Evolutionary conservation across 1,284 basidiomycete genomes (phyloP).

Genomic region (Sporisorium scitamineum): DNA sequence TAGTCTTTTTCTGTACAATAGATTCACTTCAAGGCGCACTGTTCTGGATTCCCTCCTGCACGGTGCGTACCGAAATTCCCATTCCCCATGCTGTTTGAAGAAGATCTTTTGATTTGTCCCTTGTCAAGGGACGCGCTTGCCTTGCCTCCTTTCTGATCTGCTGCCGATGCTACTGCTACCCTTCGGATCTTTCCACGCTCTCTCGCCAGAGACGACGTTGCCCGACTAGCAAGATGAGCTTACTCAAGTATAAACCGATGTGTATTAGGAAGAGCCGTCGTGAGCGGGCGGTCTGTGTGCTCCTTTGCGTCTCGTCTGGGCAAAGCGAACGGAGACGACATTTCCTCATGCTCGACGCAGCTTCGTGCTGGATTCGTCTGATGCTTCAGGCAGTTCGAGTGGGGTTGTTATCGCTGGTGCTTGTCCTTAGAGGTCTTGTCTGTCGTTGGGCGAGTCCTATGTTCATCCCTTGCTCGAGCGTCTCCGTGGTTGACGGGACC

Average conservation of each 20-base stretch:
- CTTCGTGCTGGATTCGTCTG: constrained; percentile 23
- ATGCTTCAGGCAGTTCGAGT: constrained; percentile 32
- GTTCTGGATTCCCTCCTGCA: constrained; percentile 51
- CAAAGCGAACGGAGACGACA: constrained; percentile 37
- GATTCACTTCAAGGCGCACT: constrained; percentile 52
- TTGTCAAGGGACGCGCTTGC: constrained; percentile 3
- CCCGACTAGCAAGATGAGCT: constrained; percentile 62
- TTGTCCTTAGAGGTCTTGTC: constrained; percentile 35
- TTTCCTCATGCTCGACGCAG: constrained; percentile 12
- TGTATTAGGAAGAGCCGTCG: constrained; percentile 70
- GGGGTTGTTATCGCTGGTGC: constrained; percentile 30
- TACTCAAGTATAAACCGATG: constrained; percentile 61
- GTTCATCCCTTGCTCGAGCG: constrained; percentile 51
- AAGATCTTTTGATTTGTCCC: constrained; percentile 23
- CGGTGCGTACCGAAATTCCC: constrained; percentile 54
- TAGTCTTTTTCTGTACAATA: constrained; percentile 46
- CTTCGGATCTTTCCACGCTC: neutral
- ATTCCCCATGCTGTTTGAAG: constrained; percentile 27
- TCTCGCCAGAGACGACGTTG: constrained; percentile 18
- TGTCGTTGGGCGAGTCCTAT: constrained; percentile 49
- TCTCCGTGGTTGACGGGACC: constrained; percentile 46
- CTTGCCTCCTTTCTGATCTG: constrained; percentile 17
- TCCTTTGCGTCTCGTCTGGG: constrained; percentile 47
- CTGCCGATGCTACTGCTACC: constrained; percentile 6
- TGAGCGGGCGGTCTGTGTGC: constrained; percentile 64